These are phyloP conservation scores for Phlegmacium glaucopus DNA, from an alignment of 768 basidiomycete genomes.

Conservation along the genomic window DNA sequence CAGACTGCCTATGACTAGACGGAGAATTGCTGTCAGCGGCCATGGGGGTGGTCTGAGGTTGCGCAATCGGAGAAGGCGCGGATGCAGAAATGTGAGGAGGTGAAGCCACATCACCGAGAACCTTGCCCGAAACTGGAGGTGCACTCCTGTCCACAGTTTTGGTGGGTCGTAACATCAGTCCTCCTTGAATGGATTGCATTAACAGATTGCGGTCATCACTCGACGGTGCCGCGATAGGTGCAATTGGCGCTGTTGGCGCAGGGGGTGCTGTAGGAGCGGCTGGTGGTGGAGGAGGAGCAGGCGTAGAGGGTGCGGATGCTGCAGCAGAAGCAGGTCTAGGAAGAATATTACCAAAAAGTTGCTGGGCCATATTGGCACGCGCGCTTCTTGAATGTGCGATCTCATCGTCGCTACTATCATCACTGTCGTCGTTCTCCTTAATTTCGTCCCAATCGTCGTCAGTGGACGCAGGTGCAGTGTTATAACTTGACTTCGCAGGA, in stretches of 20 bases:
- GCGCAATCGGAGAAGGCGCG: slow-evolving; percentile 36
- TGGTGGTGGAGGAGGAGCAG: slow-evolving; percentile 22
- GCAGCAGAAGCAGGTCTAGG: slow-evolving; percentile 61
- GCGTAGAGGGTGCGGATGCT: slow-evolving; percentile 33
- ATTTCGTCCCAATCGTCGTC: slow-evolving; percentile 89
- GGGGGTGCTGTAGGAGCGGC: slow-evolving; percentile 29
- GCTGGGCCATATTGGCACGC: slow-evolving; percentile 70
- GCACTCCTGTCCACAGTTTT: slow-evolving; percentile 83
- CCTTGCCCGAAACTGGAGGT: slow-evolving; percentile 65
- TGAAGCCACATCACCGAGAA: slow-evolving; percentile 71
- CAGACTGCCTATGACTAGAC: slow-evolving; percentile 64
- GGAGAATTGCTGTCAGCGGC: slow-evolving; percentile 16
- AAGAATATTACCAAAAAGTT: slow-evolving; percentile 73
- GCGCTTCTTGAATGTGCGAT: slow-evolving; percentile 58
- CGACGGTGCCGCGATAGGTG: slow-evolving; percentile 28
- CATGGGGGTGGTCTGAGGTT: slow-evolving; percentile 24
- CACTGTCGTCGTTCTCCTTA: slow-evolving; percentile 65
- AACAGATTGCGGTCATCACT: slow-evolving; percentile 59
- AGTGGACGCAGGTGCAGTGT: slow-evolving; percentile 51
- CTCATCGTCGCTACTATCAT: slow-evolving; percentile 81
- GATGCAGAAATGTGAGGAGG: slow-evolving; percentile 61
- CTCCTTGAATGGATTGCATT: slow-evolving; percentile 76
- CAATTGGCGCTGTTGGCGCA: slow-evolving; percentile 36
- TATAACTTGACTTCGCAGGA: slow-evolving; percentile 51
- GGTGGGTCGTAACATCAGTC: slow-evolving; percentile 66